Conservation (phyloP, 2,329 filamentous ascomycete species). For the Cladophialophora carrionii region DNA sequence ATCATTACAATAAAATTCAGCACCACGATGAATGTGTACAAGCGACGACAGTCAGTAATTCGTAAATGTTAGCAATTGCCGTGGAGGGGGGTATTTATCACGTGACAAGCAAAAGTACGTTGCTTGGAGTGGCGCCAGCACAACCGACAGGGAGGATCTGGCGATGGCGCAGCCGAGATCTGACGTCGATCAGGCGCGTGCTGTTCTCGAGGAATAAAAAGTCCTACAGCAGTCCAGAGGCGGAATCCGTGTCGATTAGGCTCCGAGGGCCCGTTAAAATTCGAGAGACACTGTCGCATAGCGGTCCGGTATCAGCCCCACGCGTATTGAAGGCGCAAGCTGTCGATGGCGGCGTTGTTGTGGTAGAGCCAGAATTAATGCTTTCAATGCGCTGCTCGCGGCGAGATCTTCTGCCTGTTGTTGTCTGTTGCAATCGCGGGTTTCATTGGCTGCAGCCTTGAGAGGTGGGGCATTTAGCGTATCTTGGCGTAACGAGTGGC, state of each 20-base stretch:
- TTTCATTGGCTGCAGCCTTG: conserved; percentile 29
- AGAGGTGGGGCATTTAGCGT: conserved; percentile 20
- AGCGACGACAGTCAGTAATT: conserved; percentile 1
- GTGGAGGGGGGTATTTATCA: conserved; percentile 14
- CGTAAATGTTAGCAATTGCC: not conserved
- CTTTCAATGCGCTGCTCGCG: conserved; percentile 30
- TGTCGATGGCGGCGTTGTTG: conserved; percentile 13
- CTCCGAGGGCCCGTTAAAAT: conserved; percentile 7
- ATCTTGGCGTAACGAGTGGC: conserved; percentile 32
- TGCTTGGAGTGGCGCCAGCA: conserved; percentile 16
- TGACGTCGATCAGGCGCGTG: conserved; percentile 36
- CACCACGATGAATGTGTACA: conserved; percentile 4
- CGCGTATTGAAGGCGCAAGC: conserved; percentile 9
- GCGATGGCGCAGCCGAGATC: conserved; percentile 35
- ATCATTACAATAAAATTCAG: conserved; percentile 15
- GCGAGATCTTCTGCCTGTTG: conserved; percentile 27
- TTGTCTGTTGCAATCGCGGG: not conserved
- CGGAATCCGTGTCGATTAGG: not conserved
- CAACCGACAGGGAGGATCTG: conserved; percentile 34
- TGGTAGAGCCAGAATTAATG: conserved; percentile 29
- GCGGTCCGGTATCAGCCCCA: conserved; percentile 20
- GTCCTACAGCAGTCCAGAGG: conserved; percentile 31
- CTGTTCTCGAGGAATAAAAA: conserved; percentile 14
- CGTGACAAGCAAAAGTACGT: conserved; percentile 38
- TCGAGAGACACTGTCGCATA: conserved; percentile 26